These are phyloP conservation scores for Annona squamosa DNA, from an alignment of 164 flowering plant species.

Conservation along the genomic window DNA sequence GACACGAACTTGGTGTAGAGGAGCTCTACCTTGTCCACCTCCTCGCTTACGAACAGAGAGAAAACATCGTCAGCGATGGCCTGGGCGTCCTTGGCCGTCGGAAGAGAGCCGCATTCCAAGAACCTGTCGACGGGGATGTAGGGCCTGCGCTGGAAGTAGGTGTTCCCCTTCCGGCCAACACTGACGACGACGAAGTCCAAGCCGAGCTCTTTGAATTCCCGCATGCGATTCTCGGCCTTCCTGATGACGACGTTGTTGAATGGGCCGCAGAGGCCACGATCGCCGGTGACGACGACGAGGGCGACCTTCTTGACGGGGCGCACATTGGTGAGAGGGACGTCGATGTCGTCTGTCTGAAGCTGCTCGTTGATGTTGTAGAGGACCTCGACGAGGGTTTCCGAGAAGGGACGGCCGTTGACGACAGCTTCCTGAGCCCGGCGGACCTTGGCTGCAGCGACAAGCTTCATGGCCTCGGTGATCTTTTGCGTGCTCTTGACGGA, in stretches of 20 bases:
- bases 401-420: constrained; percentile 68
- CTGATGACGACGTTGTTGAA: constrained; percentile 52
- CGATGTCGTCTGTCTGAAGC: constrained; percentile 54
- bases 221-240: constrained; percentile 56
- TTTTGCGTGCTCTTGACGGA: constrained; percentile 81
- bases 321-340: constrained; percentile 52
- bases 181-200: constrained; percentile 51
- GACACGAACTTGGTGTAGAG: constrained; percentile 78
- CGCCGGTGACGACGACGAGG: constrained; percentile 74
- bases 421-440: constrained; percentile 93
- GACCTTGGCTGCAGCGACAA: constrained; percentile 82
- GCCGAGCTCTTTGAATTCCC: constrained; percentile 53
- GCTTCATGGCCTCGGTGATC: constrained; percentile 89
- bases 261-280: constrained; percentile 86
- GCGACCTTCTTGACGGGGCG: constrained; percentile 78
- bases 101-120: constrained; percentile 47
- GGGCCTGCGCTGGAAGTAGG: constrained; percentile 47
- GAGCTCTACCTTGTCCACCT: constrained; percentile 90
- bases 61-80: constrained; percentile 74
- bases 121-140: constrained; percentile 45
- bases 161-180: constrained; percentile 79
- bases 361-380: constrained; percentile 54
- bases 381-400: constrained; percentile 60
- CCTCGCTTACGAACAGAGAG: constrained; percentile 74
- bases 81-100: constrained; percentile 87